Evolutionary conservation across 1,284 basidiomycete genomes (phyloP).

Genomic region (Puccinia hordei): DNA sequence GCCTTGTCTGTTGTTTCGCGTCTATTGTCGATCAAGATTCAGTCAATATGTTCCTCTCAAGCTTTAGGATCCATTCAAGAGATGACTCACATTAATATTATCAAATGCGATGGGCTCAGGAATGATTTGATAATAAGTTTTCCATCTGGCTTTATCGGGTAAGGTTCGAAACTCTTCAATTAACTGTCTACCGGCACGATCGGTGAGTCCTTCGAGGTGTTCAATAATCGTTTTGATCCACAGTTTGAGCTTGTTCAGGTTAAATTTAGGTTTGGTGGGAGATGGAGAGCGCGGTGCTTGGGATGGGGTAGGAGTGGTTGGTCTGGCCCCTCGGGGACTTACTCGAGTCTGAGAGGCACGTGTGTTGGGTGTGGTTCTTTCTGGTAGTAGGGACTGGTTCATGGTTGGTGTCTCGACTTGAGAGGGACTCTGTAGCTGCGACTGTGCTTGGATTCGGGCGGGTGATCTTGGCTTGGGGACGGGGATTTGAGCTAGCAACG

Average conservation of each 20-base stretch:
- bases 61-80: background rate
- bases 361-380: background rate
- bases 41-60: background rate
- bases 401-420: slow-evolving; percentile 6
- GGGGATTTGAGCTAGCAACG: background rate
- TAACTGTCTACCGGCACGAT: slow-evolving; percentile 52
- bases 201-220: slow-evolving; percentile 19
- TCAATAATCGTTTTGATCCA: slow-evolving; percentile 31
- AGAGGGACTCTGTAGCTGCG: slow-evolving; percentile 4
- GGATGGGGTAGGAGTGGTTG: slow-evolving; percentile 3
- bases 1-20: slow-evolving; percentile 52
- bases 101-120: slow-evolving; percentile 54
- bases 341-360: background rate
- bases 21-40: slow-evolving; percentile 3
- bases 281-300: background rate
- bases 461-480: background rate
- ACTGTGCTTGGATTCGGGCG: slow-evolving; percentile 10
- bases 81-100: slow-evolving; percentile 51
- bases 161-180: slow-evolving; percentile 54
- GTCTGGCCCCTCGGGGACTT: background rate
- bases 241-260: slow-evolving; percentile 7
- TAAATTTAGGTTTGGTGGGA: background rate
- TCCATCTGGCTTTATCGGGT: slow-evolving; percentile 53
- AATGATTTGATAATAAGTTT: slow-evolving; percentile 56
- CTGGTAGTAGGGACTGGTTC: background rate